Evolutionary conservation across 1,139 yeast genomes (phyloP).

Genomic region (Debaryomyces psychrophilus): DNA sequence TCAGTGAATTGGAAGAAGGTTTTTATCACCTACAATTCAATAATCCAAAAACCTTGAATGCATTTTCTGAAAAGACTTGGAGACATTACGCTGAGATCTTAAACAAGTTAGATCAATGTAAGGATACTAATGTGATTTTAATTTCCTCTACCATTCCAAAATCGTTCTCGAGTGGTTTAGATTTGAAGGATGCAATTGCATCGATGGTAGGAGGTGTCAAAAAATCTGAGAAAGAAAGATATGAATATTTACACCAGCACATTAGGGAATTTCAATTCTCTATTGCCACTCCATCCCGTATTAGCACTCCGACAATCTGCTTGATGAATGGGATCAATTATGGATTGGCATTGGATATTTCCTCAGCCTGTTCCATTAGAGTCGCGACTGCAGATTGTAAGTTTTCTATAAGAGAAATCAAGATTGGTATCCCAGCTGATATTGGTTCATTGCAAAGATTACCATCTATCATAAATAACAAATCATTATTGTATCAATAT

Average conservation of each 20-base stretch:
- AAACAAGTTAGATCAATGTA: conserved; percentile 46
- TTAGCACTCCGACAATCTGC: conserved; percentile 52
- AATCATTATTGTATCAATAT: conserved; percentile 61
- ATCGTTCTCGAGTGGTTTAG: conserved; percentile 70
- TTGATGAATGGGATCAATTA: conserved; percentile 49
- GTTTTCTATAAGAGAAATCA: conserved; percentile 69
- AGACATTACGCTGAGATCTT: conserved; percentile 57
- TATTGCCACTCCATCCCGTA: conserved; percentile 51
- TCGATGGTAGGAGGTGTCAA: conserved; percentile 17
- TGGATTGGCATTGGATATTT: conserved; percentile 73
- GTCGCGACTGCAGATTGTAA: conserved; percentile 56
- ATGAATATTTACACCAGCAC: conserved; percentile 38
- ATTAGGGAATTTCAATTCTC: conserved; percentile 62
- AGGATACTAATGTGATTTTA: conserved; percentile 52
- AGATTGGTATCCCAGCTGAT: conserved; percentile 78
- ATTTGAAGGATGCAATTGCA: conserved; percentile 47
- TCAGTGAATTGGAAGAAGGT: conserved; percentile 47
- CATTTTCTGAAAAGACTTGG: conserved; percentile 60
- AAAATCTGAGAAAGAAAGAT: conserved; percentile 23
- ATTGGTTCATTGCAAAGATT: conserved; percentile 77
- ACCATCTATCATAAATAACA: conserved; percentile 57
- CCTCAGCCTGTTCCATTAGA: conserved; percentile 61
- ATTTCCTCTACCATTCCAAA: conserved; percentile 60
- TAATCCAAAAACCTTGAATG: conserved; percentile 64
- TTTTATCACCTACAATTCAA: conserved; percentile 65